phyloP scores from a whole-genome alignment of 208 protist species.

The Endotrypanum monterogeii region DNA sequence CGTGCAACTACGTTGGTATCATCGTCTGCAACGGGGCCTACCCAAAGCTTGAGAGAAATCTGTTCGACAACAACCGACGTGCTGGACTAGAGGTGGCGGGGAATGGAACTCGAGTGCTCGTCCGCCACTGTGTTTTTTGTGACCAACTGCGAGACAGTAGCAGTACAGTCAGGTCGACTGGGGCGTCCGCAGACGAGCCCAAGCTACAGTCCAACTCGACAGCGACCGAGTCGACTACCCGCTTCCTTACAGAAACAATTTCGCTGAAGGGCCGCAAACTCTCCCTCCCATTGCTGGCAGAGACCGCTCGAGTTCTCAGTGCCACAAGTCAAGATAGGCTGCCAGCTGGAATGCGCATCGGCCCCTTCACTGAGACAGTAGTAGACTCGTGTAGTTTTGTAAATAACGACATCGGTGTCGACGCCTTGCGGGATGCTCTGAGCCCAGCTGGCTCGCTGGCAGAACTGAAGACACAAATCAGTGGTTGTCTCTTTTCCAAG shows the following conservation, averaged over 20 bases:
- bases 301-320: constrained; percentile 41
- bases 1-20: constrained; percentile 73
- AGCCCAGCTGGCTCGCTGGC: constrained; percentile 9
- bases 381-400: constrained; percentile 60
- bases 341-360: constrained; percentile 55
- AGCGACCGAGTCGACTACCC: neutral
- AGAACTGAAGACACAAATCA: constrained; percentile 24
- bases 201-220: neutral
- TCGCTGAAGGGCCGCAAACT: constrained; percentile 34
- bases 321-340: constrained; percentile 33
- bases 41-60: constrained; percentile 58
- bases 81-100: constrained; percentile 74
- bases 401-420: constrained; percentile 78
- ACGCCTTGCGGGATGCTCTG: constrained; percentile 44
- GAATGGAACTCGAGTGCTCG: constrained; percentile 38
- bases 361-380: constrained; percentile 35
- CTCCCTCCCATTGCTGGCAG: constrained; percentile 36
- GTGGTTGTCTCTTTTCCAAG: constrained; percentile 35
- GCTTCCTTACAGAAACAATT: constrained; percentile 38
- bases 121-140: constrained; percentile 67
- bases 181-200: neutral
- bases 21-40: constrained; percentile 64
- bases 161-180: neutral
- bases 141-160: constrained; percentile 24
- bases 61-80: constrained; percentile 74